A percentile compares a stretch with the other conserved stretches of the same genome.
phyloP scores from a whole-genome alignment of 257 asterid species.

The Dorcoceras hygrometricum region DNA sequence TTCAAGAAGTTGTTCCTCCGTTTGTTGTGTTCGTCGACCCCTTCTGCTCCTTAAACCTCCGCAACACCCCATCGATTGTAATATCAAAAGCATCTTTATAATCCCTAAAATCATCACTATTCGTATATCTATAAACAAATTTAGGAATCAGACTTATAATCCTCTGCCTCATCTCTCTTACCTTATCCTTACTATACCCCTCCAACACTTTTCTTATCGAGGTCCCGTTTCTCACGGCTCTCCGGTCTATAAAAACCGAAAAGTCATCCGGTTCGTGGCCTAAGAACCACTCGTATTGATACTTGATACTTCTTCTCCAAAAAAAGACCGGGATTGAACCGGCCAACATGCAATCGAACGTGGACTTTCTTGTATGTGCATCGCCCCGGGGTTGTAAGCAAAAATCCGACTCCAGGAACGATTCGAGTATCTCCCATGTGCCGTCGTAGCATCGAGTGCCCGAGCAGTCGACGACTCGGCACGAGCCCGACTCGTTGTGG shows the following conservation, averaged over 20 bases:
- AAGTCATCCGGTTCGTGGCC: conserved; percentile 33
- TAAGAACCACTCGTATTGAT: conserved; percentile 51
- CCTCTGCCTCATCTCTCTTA: conserved; percentile 44
- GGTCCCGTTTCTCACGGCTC: conserved; percentile 36
- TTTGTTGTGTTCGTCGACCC: conserved; percentile 9
- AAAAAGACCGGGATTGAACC: conserved; percentile 67
- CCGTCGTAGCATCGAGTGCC: conserved; percentile 53
- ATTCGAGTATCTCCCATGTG: conserved; percentile 40
- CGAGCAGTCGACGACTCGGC: conserved; percentile 52
- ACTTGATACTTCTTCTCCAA: conserved; percentile 45
- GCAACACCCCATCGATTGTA: conserved; percentile 49
- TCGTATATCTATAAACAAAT: conserved; percentile 27
- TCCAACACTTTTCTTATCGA: conserved; percentile 45
- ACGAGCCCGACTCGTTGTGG: conserved; percentile 34
- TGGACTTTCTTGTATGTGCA: conserved; percentile 45
- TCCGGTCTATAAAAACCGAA: conserved; percentile 51
- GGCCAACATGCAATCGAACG: conserved; percentile 64
- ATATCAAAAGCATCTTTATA: conserved; percentile 49
- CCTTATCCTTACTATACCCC: conserved; percentile 38
- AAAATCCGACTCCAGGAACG: conserved; percentile 48
- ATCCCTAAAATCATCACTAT: conserved; percentile 15
- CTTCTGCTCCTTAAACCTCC: conserved; percentile 29
- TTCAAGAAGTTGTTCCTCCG: neutral
- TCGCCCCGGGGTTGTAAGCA: conserved; percentile 64
- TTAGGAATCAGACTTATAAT: conserved; percentile 40